phyloP scores from a whole-genome alignment of 495 filamentous ascomycete genomes.

The Xylaria acuta region DNA sequence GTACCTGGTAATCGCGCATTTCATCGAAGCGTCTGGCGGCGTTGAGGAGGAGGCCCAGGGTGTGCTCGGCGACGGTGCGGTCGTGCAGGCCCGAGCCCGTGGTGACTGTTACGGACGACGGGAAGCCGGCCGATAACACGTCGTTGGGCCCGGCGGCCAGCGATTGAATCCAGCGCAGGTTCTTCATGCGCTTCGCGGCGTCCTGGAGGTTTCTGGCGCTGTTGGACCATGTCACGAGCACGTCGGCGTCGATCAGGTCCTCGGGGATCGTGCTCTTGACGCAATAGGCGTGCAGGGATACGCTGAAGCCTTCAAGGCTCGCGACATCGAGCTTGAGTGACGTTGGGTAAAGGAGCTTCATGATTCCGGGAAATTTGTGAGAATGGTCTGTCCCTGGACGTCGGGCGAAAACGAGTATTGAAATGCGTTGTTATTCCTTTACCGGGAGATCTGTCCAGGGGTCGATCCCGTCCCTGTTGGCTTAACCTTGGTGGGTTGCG shows the following conservation, averaged over 20 bases:
- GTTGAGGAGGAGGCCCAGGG: conserved; percentile 58
- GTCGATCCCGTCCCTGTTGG: neutral
- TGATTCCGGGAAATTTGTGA: conserved; percentile 30
- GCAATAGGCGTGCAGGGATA: conserved; percentile 61
- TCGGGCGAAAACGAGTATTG: neutral
- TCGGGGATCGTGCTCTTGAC: conserved; percentile 58
- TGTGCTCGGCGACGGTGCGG: conserved; percentile 65
- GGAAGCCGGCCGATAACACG: conserved; percentile 62
- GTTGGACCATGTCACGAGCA: conserved; percentile 66
- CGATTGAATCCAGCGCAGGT: conserved; percentile 65
- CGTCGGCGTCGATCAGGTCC: conserved; percentile 58
- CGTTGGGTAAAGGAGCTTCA: conserved; percentile 70
- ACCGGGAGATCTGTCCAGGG: neutral
- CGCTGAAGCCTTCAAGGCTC: conserved; percentile 58
- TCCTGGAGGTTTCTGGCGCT: conserved; percentile 57
- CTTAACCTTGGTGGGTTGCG: neutral
- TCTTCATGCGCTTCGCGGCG: conserved; percentile 55
- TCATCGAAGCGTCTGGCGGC: conserved; percentile 60
- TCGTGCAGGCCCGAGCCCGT: conserved; percentile 68
- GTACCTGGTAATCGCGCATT: conserved; percentile 64
- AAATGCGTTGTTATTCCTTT: neutral
- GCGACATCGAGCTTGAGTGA: conserved; percentile 58
- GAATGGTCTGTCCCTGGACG: neutral
- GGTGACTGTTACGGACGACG: conserved; percentile 48
- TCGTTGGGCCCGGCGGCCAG: conserved; percentile 68